phyloP scores from a whole-genome alignment of 2,329 filamentous ascomycete species.

The Phaeomoniella chlamydospora region DNA sequence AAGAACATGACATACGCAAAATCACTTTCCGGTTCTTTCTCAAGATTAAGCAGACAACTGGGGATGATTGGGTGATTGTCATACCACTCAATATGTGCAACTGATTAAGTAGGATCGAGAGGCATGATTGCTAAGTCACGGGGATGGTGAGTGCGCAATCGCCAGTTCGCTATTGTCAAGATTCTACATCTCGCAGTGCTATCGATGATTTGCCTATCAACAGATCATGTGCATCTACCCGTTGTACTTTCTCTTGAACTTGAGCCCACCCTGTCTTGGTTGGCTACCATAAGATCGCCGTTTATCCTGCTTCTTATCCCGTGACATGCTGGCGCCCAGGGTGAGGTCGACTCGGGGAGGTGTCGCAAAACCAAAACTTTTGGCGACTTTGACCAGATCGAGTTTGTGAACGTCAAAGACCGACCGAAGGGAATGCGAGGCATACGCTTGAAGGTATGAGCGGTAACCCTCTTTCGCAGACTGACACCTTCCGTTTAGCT shows the following conservation, averaged over 20 bases:
- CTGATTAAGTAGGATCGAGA: too few relatives aligned
- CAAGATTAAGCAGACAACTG: too few relatives aligned
- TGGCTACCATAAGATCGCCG: conserved; percentile 66
- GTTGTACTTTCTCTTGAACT: conserved; percentile 35
- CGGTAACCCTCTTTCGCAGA: conserved; percentile 62
- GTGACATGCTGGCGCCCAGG: conserved; percentile 60
- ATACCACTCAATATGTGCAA: too few relatives aligned
- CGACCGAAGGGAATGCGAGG: conserved; percentile 67
- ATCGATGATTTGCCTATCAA: too few relatives aligned
- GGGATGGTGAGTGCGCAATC: too few relatives aligned
- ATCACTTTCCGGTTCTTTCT: too few relatives aligned
- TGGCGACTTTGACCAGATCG: conserved; percentile 70
- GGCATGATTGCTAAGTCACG: too few relatives aligned
- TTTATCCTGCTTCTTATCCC: conserved; percentile 55
- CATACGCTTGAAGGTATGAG: conserved; percentile 82
- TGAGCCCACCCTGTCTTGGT: conserved; percentile 44
- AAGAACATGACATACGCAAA: too few relatives aligned
- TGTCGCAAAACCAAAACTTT: conserved; percentile 65
- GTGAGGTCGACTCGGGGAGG: conserved; percentile 69
- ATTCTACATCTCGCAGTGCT: too few relatives aligned
- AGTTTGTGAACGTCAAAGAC: conserved; percentile 75
- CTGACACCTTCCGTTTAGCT: conserved; percentile 17
- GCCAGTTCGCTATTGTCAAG: too few relatives aligned
- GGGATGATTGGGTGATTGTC: too few relatives aligned
- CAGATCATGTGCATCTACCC: too few relatives aligned